phyloP scores from a whole-genome alignment of 495 filamentous ascomycete genomes.

The Aspergillus mulundensis region DNA sequence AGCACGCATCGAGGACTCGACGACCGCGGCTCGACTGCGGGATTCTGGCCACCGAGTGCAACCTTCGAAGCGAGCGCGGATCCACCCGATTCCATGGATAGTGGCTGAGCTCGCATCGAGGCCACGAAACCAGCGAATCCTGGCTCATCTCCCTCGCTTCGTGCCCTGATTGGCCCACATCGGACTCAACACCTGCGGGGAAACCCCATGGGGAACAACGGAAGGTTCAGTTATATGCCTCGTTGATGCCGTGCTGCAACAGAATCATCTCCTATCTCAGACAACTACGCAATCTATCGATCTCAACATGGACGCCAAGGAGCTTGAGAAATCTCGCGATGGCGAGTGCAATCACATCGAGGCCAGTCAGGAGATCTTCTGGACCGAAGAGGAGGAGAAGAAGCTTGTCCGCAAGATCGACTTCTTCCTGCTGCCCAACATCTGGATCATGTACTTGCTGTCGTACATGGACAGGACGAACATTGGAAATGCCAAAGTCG shows the following conservation, averaged over 20 bases:
- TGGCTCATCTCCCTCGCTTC: neutral
- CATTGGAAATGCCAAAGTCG: conserved; percentile 46
- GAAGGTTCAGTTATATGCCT: neutral
- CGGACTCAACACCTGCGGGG: neutral
- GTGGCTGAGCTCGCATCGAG: conserved; percentile 3
- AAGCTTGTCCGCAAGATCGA: conserved; percentile 47
- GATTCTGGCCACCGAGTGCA: neutral
- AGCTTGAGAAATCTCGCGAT: neutral
- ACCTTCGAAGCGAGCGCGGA: conserved; percentile 3
- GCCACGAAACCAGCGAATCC: neutral
- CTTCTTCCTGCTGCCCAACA: conserved; percentile 41
- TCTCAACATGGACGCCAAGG: neutral
- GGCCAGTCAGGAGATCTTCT: conserved; percentile 1
- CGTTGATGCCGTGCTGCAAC: neutral
- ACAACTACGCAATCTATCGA: neutral
- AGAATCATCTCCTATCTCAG: neutral
- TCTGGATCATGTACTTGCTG: conserved; percentile 50
- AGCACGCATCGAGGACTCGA: neutral
- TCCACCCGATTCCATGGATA: neutral
- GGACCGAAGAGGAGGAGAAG: conserved; percentile 21
- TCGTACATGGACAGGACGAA: conserved; percentile 47
- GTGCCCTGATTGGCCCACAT: neutral
- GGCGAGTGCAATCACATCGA: neutral
- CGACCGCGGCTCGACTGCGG: neutral
- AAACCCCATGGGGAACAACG: neutral